Conservation (phyloP, 805 yeast genomes). For the Tetrapisispora taiwanensis region DNA sequence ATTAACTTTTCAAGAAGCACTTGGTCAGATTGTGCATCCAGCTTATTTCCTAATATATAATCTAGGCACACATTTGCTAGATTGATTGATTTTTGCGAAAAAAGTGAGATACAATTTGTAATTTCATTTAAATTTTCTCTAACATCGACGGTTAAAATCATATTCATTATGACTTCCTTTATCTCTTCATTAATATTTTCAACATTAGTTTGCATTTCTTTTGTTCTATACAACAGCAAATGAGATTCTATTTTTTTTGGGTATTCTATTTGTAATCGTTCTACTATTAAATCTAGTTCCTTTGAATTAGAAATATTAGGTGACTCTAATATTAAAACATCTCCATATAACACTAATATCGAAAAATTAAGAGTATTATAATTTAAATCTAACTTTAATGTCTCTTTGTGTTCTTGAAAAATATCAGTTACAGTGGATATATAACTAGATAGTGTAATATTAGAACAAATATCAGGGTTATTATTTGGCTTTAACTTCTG, state of each 20-base stretch:
- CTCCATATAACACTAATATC: conserved; percentile 18
- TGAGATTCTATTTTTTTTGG: conserved; percentile 27
- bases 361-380: conserved; percentile 16
- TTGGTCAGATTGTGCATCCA: conserved; percentile 21
- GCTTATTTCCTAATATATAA: conserved; percentile 28
- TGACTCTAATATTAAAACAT: neutral
- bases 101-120: conserved; percentile 23
- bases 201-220: conserved; percentile 8
- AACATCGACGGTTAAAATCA: conserved; percentile 27
- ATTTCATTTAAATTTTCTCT: conserved; percentile 16
- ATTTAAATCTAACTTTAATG: conserved; percentile 10
- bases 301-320: neutral
- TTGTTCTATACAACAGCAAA: conserved; percentile 20
- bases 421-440: conserved; percentile 8
- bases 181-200: conserved; percentile 7
- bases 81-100: conserved; percentile 16
- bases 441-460: conserved; percentile 10
- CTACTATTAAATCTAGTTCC: neutral
- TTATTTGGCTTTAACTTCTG: conserved; percentile 10
- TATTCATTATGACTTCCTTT: conserved; percentile 30
- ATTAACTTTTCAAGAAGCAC: conserved; percentile 23
- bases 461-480: neutral
- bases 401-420: conserved; percentile 9
- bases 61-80: conserved; percentile 29
- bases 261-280: conserved; percentile 19